Base-by-base conservation (phyloP, 257 asterid genomes). In the Striga asiatica region DNA sequence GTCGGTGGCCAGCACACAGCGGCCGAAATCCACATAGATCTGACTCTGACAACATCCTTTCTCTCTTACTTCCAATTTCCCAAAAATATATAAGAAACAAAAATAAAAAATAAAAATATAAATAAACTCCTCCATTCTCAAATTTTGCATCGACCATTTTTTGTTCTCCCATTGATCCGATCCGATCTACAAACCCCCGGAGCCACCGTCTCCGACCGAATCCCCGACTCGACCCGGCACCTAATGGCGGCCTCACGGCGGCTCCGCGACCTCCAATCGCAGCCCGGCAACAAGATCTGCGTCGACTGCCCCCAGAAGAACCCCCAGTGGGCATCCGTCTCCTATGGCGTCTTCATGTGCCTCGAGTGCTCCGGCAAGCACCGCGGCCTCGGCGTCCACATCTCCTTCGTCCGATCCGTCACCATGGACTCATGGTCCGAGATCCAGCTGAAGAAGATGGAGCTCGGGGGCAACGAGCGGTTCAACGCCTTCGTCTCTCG, bases 401-500 rank as follows among this genome's bases (percentile, higher is more conserved):
- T 86, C 67, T 81, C 92, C 21, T 86, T 86, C 51, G 92, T 86
- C 60, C 82, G 96, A 77, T 86, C 95, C 54, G 93, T 85, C 19
- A 83, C 93, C 29, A 84, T 84, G 94, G 94, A 84, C 3, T 78
- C 94, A 3, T 84, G 94, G 94, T 84, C 94, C 46, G 94, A 84
- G 66, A 78, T 84, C 72, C 94, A 84, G 64, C 75, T 84, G 51
- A 75, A 72, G 31, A 84, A 84, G 56, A 84, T 84, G 94, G 89
- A 81, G 76, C 68, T 68, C 0, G 87, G 94, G 21, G 94, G 94
- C 12, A 84, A 84, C 27, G 81, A 74, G 5, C 74, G 50, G 12
- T 73, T 84, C 61, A 84, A 81, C 49, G 56, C 38, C 14, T 84
- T 84, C 23, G 24, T 78, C 17, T 25, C 64, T 8, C 82, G 64